Evolutionary conservation across 495 filamentous ascomycete genomes (phyloP), one percentile per base, ranked within the genome.

Genomic region (Chaetomium fimeti): DNA sequence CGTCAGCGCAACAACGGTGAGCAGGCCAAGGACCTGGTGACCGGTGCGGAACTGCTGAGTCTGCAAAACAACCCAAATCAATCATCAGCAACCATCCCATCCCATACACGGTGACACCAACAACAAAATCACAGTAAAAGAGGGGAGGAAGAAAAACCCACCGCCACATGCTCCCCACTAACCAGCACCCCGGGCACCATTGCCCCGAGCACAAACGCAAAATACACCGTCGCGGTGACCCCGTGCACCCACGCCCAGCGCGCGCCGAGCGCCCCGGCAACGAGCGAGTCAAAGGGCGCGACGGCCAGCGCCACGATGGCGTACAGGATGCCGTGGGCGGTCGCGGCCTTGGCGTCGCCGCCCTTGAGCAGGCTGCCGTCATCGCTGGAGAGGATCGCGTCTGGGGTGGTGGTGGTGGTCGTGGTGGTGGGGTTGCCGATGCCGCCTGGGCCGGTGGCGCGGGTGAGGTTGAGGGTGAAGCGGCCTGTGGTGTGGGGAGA

Each of bases 11-110:
- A 80, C 57, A 45, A 86, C 66, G 52, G 84, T 75, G 3, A 85
- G 57, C 25, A 87, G 69, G 51, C 87, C 87, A 57, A 88, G 67
- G 59, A 87, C 74, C 66, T 89, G 87, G 68, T 89, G 87, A 2
- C 77, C 74, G 12, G 80, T 81, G 57, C 76, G 76, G 73, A 81
- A 82, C 27, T 77, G 70, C 59, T 80, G 81, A 43, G 82, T 81
- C 80, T 84, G 57, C 24, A 18, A 36, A 5, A 36, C 0, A 15
- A 38, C n/a, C n/a, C 20, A 18, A 25, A 11, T 1, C 15, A 18
- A 18, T 42, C 32, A 15, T 58, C 29, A 57, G 24, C 51, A 49
- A 49, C 29, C 28, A 24, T 3, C 18, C 22, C 24, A 12, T n/a
- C 24, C n/a, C n/a, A n/a, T n/a, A n/a, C n/a, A n/a, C n/a, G n/a